Conservation (phyloP, 768 basidiomycete species). For the Guyanaporus albipodus region DNA sequence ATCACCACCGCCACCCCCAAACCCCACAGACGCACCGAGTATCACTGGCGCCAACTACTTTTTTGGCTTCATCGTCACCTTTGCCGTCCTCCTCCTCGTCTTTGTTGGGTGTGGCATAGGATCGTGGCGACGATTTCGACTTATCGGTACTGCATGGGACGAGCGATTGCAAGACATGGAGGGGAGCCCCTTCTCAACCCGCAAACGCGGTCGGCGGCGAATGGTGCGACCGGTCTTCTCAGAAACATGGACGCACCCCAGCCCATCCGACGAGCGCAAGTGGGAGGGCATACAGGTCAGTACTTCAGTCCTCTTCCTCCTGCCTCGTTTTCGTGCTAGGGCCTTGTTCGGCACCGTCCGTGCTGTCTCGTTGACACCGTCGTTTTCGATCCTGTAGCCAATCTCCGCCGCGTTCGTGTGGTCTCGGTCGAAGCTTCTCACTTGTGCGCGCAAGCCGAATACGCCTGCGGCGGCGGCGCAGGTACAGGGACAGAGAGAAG, state of each 20-base stretch:
- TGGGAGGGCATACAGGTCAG: constrained; percentile 26
- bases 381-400: constrained; percentile 10
- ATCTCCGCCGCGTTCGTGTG: constrained; percentile 21
- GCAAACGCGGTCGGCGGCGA: constrained; percentile 18
- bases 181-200: background rate
- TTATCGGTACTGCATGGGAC: constrained; percentile 21
- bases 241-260: constrained; percentile 18
- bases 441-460: background rate
- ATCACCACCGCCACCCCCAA: background rate
- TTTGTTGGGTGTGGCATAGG: constrained; percentile 50
- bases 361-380: background rate
- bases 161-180: constrained; percentile 15
- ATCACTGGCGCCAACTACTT: constrained; percentile 28
- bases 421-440: constrained; percentile 8
- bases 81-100: constrained; percentile 38
- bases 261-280: background rate
- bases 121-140: constrained; percentile 38
- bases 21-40: background rate
- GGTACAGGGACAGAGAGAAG: background rate
- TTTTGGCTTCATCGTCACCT: constrained; percentile 33
- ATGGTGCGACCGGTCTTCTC: constrained; percentile 15
- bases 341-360: too few relatives aligned
- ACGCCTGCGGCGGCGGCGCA: background rate
- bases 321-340: too few relatives aligned
- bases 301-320: background rate